Conservation (phyloP, 2,329 filamentous ascomycete genomes). For the Sarocladium brachiariae region DNA sequence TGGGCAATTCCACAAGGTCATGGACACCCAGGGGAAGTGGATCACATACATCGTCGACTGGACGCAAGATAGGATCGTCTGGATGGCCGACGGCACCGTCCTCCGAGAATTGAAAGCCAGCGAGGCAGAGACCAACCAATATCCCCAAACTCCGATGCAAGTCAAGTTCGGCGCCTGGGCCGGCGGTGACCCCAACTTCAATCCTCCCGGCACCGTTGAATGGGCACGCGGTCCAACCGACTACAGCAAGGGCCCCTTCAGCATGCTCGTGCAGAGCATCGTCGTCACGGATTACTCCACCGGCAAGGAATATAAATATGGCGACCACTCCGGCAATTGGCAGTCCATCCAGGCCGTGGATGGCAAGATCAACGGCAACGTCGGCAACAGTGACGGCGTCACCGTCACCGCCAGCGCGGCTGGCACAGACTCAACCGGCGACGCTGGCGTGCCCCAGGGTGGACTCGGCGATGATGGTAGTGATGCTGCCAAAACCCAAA, state of each 20-base stretch:
- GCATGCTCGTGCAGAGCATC: conserved; percentile 74
- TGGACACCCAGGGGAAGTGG: conserved; percentile 65
- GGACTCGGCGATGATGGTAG: conserved; percentile 54
- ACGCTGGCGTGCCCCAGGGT: conserved; percentile 62
- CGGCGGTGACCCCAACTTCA: conserved; percentile 71
- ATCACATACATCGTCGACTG: conserved; percentile 90
- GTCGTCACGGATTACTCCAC: conserved; percentile 88
- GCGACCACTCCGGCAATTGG: conserved; percentile 72
- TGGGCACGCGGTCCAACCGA: conserved; percentile 87
- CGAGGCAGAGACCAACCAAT: conserved; percentile 66
- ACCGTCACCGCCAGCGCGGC: conserved; percentile 52
- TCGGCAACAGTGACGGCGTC: conserved; percentile 44
- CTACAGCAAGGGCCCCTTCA: conserved; percentile 76
- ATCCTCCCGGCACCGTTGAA: conserved; percentile 72
- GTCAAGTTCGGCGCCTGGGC: conserved; percentile 90
- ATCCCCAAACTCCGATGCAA: conserved; percentile 93
- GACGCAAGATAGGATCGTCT: conserved; percentile 78
- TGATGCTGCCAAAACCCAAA: conserved; percentile 44
- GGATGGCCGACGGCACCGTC: conserved; percentile 72
- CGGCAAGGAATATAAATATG: conserved; percentile 76
- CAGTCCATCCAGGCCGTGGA: conserved; percentile 74
- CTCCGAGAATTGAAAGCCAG: conserved; percentile 67
- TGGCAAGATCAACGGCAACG: conserved; percentile 66
- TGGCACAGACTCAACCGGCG: conserved; percentile 53
- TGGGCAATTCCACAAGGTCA: conserved; percentile 66